phyloP scores from a whole-genome alignment of 805 yeast genomes.

The Yarrowia bubula region DNA sequence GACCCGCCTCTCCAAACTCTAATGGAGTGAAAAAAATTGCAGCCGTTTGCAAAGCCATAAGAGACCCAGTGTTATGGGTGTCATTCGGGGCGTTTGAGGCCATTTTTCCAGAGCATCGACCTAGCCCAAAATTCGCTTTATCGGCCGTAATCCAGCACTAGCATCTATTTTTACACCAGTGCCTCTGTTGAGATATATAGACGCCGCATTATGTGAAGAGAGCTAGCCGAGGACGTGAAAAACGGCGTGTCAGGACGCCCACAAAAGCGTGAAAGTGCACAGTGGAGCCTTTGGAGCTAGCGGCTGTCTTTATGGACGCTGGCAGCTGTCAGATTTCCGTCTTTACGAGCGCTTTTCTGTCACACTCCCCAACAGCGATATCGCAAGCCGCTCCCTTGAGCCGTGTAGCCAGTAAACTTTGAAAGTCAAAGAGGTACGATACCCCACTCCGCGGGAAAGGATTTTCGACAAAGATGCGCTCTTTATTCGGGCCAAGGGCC shows the following conservation, averaged over 20 bases:
- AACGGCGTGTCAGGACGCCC: not conserved
- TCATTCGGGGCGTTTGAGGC: too few relatives aligned
- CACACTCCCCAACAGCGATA: not conserved
- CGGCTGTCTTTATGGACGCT: too few relatives aligned
- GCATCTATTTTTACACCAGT: not conserved
- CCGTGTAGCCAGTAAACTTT: constrained; percentile 4
- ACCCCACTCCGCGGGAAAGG: constrained; percentile 27
- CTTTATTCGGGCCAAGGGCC: constrained; percentile 22
- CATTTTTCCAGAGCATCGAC: too few relatives aligned
- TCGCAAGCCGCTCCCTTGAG: constrained; percentile 19
- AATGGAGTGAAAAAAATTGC: too few relatives aligned
- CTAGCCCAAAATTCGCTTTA: not conserved
- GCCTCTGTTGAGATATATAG: not conserved
- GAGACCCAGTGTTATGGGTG: too few relatives aligned
- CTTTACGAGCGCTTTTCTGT: not conserved
- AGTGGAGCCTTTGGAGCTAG: not conserved
- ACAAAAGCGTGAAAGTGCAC: not conserved
- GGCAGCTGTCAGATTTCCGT: too few relatives aligned
- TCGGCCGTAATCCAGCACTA: not conserved
- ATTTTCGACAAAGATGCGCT: constrained; percentile 14
- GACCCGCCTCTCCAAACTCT: not conserved
- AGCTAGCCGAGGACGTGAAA: constrained; percentile 14
- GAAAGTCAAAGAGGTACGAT: constrained; percentile 1
- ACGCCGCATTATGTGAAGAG: constrained; percentile 4
- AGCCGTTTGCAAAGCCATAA: too few relatives aligned